Evolutionary conservation across 148 eudicot genomes (phyloP).

Genomic region (Linanthus parryae): DNA sequence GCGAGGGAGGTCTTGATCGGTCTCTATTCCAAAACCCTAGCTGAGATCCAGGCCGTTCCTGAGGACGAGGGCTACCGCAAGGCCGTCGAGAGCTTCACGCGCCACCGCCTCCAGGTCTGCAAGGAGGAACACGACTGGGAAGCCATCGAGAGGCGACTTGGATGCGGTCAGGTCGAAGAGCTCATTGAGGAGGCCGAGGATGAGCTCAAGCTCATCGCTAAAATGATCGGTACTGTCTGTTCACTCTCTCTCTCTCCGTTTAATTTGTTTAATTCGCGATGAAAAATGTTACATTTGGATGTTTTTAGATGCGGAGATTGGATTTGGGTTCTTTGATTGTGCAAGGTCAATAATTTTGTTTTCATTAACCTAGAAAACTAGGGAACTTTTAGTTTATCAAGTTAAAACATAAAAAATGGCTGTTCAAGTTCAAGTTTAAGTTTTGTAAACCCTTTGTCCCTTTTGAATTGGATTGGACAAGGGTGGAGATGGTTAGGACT

Average conservation of each 20-base stretch:
- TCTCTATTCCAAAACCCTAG: constrained; percentile 74
- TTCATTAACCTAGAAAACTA: no score
- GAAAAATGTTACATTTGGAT: no score
- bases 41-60: constrained; percentile 81
- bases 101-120: constrained; percentile 75
- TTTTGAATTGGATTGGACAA: no score
- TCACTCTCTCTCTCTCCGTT: neutral
- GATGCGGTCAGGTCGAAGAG: constrained; percentile 92
- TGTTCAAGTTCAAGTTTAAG: no score
- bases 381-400: no score
- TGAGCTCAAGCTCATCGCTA: constrained; percentile 71
- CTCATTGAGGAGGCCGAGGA: constrained; percentile 81
- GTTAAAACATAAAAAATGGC: no score
- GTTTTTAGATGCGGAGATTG: no score
- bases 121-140: constrained; percentile 77
- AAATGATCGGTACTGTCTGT: constrained; percentile 48
- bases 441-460: no score
- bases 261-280: neutral
- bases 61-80: constrained; percentile 86
- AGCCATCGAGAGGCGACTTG: constrained; percentile 59
- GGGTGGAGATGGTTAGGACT: no score
- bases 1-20: constrained; percentile 71
- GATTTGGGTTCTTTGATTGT: no score
- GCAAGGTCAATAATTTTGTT: no score
- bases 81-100: constrained; percentile 89